Evolutionary conservation across 345 rosid species (phyloP), one percentile per base, ranked within the genome.

Genomic region (Excoecaria agallocha): DNA sequence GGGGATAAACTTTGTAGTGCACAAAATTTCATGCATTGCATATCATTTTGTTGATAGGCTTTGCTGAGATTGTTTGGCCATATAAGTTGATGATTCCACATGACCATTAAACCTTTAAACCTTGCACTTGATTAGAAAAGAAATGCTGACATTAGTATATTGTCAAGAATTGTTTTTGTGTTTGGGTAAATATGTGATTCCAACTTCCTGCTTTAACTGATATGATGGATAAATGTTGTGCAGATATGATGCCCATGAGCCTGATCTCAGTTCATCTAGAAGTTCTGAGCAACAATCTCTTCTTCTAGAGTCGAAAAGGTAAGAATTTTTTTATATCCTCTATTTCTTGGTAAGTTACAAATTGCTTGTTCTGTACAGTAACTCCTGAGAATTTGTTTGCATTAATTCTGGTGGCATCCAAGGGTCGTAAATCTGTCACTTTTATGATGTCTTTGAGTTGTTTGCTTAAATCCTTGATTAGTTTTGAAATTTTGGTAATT

Each of bases 221-320:
- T 37, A 49, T 63, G 15, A 54, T 20, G 58, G 5, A 20, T 5
- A 51, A 77, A 76, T 65, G 15, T 54, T 24, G 20, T 78, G 68
- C 87, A 89, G 94, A 74, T 86, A 82, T 72, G 70, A 75, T 72
- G 86, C 88, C 51, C 83, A 82, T 17, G 97, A 89, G 56, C 37
- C 82, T 81, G 92, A 87, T 70, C 73, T 41, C 71, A 87, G 84
- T 70, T 80, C 88, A 59, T 80, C 80, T 6, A 76, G 78, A 81
- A 78, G 59, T 63, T 77, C 77, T 2, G 81, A 88, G 75, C 82
- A 82, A 71, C 91, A 88, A 72, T 50, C 80, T 69, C 87, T 86
- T 79, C 85, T 89, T 68, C 78, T 85, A 71, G 87, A 89, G 62
- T 75, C 92, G 48, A 87, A 84, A 86, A 85, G 91, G 94, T 86